Evolutionary conservation across 208 protist genomes (phyloP).

Genomic region (Leishmania gerbilli): DNA sequence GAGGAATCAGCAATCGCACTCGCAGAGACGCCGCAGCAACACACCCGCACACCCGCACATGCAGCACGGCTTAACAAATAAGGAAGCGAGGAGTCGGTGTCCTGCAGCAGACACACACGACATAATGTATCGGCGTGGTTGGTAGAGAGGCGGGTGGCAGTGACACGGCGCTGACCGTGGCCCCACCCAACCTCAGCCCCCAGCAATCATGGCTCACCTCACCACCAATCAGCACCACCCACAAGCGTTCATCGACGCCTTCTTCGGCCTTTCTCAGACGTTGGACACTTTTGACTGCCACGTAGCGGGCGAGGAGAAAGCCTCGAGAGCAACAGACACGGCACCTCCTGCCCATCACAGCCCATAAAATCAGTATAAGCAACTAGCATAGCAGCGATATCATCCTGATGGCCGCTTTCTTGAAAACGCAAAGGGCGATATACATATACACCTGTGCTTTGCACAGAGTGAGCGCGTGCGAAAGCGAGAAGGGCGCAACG

Average conservation of each 20-base stretch:
- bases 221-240: not conserved
- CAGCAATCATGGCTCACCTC: not conserved
- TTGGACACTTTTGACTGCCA: not conserved
- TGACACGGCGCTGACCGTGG: not conserved
- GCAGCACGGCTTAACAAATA: not conserved
- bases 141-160: not conserved
- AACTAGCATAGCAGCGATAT: not conserved
- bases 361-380: not conserved
- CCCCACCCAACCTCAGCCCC: not conserved
- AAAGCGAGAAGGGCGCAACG: not conserved
- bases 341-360: not conserved
- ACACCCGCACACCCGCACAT: constrained; percentile 1
- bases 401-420: not conserved
- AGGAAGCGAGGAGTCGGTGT: not conserved
- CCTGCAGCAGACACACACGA: not conserved
- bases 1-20: not conserved
- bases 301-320: not conserved
- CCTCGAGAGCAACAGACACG: not conserved
- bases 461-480: not conserved
- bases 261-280: not conserved
- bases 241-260: not conserved
- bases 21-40: not conserved
- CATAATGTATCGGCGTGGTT: not conserved
- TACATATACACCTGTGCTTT: not conserved
- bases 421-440: too few species aligned